Evolutionary conservation across 768 basidiomycete genomes (phyloP).

Genomic region (Fomitopsis pulvina): DNA sequence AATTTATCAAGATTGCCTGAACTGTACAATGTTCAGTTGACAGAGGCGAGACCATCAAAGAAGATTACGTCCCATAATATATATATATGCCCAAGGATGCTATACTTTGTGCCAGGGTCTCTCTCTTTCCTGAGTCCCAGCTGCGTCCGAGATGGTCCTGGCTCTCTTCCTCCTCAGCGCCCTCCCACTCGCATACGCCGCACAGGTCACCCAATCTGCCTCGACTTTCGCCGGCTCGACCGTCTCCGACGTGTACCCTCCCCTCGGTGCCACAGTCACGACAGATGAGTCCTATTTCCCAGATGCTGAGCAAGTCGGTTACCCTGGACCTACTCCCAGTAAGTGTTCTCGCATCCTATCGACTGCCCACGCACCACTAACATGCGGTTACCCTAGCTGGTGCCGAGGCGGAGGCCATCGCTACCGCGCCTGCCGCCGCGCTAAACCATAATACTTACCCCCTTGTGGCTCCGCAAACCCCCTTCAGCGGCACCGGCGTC

Average conservation of each 20-base stretch:
- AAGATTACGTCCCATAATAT: neutral
- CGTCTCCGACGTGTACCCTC: constrained; percentile 35
- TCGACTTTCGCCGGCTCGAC: constrained; percentile 40
- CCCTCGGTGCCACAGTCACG: constrained; percentile 28
- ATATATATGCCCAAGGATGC: neutral
- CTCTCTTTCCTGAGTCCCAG: neutral
- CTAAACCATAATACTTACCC: constrained; percentile 35
- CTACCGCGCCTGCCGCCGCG: constrained; percentile 32
- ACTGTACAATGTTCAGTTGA: too few relatives aligned
- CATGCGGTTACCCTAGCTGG: constrained; percentile 16
- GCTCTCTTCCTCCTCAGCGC: constrained; percentile 1
- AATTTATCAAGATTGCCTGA: too few relatives aligned
- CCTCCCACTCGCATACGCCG: constrained; percentile 1
- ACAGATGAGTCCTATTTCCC: constrained; percentile 34
- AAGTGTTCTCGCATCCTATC: constrained; percentile 5
- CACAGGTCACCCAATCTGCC: constrained; percentile 10
- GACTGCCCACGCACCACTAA: neutral
- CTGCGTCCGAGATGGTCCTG: neutral
- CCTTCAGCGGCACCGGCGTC: constrained; percentile 6
- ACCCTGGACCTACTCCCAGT: constrained; percentile 44
- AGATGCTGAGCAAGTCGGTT: constrained; percentile 36
- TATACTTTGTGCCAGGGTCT: neutral
- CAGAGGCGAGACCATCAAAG: neutral
- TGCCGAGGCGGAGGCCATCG: constrained; percentile 20
- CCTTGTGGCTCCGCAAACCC: constrained; percentile 29